Conservation (phyloP, 768 basidiomycete genomes). For the Leccinum disarticulatum region DNA sequence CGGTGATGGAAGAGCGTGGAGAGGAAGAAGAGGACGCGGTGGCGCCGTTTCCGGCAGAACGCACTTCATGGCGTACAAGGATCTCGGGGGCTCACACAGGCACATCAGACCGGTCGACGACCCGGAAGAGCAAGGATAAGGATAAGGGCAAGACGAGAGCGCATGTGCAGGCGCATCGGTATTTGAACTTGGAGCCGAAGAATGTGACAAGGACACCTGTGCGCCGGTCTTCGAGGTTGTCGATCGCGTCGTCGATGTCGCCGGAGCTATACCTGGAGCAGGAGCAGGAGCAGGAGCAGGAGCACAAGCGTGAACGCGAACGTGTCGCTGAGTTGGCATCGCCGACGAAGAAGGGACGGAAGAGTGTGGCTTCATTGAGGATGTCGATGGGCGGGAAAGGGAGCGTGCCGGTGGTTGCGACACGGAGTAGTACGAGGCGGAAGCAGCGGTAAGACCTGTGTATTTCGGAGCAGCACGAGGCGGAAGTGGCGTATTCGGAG, state of each 20-base stretch:
- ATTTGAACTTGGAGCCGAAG: not conserved
- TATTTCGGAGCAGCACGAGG: no score
- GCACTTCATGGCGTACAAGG: conserved; percentile 22
- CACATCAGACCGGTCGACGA: not conserved
- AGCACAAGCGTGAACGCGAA: not conserved
- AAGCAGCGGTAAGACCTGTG: conserved; percentile 21
- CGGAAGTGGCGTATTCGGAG: no score
- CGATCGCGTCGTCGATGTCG: conserved; percentile 34
- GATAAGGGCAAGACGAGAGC: conserved; percentile 16
- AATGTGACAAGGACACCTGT: conserved; percentile 20
- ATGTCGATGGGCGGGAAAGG: conserved; percentile 8
- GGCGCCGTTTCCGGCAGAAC: conserved; percentile 32
- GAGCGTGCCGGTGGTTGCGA: conserved; percentile 15
- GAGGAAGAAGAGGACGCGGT: conserved; percentile 35
- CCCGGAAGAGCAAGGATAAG: conserved; percentile 15
- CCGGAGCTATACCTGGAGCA: conserved; percentile 23
- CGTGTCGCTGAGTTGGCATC: conserved; percentile 19
- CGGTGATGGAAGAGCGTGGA: conserved; percentile 22
- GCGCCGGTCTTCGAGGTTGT: conserved; percentile 41
- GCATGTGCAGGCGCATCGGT: not conserved
- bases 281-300: not conserved
- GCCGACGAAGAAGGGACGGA: conserved; percentile 25
- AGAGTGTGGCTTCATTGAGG: conserved; percentile 18
- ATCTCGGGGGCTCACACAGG: conserved; percentile 10
- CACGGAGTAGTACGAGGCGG: conserved; percentile 33